Percentiles rank a stretch among this genome's conserved stretches.
Evolutionary conservation across 2,329 filamentous ascomycete species (phyloP).

Genomic region (Ascochyta rabiei): DNA sequence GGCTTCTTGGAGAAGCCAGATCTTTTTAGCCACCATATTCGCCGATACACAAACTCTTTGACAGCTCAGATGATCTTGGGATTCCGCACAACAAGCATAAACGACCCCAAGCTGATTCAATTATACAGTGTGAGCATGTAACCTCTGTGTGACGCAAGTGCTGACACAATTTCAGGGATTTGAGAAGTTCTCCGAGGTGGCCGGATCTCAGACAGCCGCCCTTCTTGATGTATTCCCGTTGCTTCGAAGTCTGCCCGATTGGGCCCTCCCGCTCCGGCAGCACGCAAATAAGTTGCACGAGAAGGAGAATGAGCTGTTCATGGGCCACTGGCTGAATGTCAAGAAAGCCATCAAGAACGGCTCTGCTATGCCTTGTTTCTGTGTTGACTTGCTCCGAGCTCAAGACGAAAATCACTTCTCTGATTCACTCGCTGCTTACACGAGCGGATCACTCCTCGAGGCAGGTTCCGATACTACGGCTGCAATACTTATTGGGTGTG

Average conservation of each 20-base stretch:
- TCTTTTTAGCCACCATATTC: conserved; percentile 53
- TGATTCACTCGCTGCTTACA: conserved; percentile 31
- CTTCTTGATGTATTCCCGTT: conserved; percentile 57
- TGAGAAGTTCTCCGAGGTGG: conserved; percentile 52
- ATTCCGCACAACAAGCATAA: conserved; percentile 35
- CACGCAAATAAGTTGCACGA: conserved; percentile 53
- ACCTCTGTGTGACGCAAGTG: conserved; percentile 11
- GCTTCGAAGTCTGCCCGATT: conserved; percentile 48
- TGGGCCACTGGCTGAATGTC: conserved; percentile 28
- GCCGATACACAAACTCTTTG: conserved; percentile 57
- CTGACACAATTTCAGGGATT: conserved; percentile 38
- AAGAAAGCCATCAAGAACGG: conserved; percentile 22
- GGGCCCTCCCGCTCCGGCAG: conserved; percentile 40
- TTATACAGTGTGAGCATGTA: conserved; percentile 16
- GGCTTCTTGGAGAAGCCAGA: conserved; percentile 55
- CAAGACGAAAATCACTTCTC: conserved; percentile 30
- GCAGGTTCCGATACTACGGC: conserved; percentile 41
- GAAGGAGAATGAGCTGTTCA: conserved; percentile 48
- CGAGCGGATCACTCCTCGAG: conserved; percentile 34
- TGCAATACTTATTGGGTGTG: conserved; percentile 29
- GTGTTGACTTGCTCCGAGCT: conserved; percentile 26
- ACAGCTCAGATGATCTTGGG: conserved; percentile 60
- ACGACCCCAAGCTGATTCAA: conserved; percentile 25
- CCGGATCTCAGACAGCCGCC: conserved; percentile 51
- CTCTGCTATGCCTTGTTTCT: conserved; percentile 29